Base-by-base conservation (phyloP, 1,284 basidiomycete genomes). In the Phellopilus nigrolimitatus region DNA sequence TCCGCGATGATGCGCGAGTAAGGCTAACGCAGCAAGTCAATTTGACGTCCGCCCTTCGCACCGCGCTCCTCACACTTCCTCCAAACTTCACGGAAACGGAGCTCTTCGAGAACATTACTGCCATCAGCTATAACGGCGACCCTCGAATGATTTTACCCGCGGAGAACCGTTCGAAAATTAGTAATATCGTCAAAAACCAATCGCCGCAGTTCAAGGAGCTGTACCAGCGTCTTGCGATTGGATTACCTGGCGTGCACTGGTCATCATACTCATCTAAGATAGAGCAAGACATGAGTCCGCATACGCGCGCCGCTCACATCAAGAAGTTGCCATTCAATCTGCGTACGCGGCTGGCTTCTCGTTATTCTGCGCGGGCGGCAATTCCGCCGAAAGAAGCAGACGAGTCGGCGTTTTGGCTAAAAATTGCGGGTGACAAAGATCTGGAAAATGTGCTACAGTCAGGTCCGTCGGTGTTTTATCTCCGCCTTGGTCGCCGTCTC, bases 111-210 rank as follows among this genome's bases (percentile, higher is more conserved):
- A 78, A 82, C 43, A 90, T 99, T 43, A 84, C 95, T 0, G 81
- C 86, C 0, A 84, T 99, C 42, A 88, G 83, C 57, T 99, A 99
- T 66, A 72, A 75, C 12, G 91, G 91, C 19, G 97, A 99, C 65
- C 92, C 93, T 42, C 79, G 95, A 30, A 99, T 99, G 95, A 61
- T 81, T 31, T 80, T 95, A 2, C 93, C 93, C 3, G 93, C 87
- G 0, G 95, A 99, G 75, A 98, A 99, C 68, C 84, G 92, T 21
- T 76, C 81, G 56, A 99, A 99, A 71, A 86, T 98, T n/a, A 72
- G 74, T 47, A 98, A 98, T 68, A 97, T 98, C 60, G 94, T 97
- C 22, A 71, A 77, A 54, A 84, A 82, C 47, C 91, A 97, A 68
- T 74, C 79, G 19, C 76, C 78, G 4, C 91, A 93, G 64, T 98